Evolutionary conservation across 1,284 basidiomycete genomes (phyloP).

Genomic region (Acaromyces ingoldii): DNA sequence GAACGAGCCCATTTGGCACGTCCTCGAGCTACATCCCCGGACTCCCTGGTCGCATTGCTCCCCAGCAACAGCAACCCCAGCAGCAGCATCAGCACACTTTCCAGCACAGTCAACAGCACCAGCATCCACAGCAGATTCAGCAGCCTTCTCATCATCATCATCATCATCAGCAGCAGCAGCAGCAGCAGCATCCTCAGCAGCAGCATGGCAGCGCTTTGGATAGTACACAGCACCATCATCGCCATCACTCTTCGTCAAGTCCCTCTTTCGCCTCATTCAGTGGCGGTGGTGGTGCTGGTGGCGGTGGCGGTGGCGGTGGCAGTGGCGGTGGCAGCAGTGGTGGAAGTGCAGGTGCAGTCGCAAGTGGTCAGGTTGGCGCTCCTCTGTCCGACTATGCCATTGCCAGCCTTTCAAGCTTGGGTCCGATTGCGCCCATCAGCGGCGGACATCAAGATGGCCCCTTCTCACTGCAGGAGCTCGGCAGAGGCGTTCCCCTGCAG

Average conservation of each 20-base stretch:
- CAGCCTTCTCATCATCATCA: background rate
- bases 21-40: too few species aligned
- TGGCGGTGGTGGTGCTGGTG: too few species aligned
- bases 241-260: background rate
- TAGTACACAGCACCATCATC: background rate
- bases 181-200: background rate
- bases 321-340: too few species aligned
- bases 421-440: constrained; percentile 25
- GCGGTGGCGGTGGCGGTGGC: too few species aligned
- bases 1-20: too few species aligned
- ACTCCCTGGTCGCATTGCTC: too few species aligned
- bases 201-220: constrained; percentile 1
- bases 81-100: constrained; percentile 14
- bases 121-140: background rate
- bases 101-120: constrained; percentile 4
- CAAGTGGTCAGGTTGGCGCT: too few species aligned
- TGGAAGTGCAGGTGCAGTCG: too few species aligned
- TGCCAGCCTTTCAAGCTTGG: constrained; percentile 26
- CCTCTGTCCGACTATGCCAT: constrained; percentile 19
- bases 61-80: constrained; percentile 49
- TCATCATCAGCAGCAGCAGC: background rate
- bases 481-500: constrained; percentile 80
- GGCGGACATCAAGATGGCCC: constrained; percentile 14
- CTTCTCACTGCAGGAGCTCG: constrained; percentile 61
- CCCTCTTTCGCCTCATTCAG: too few species aligned